These are phyloP conservation scores for Boechera divaricarpa DNA, from an alignment of 345 rosid species.

Conservation along the genomic window DNA sequence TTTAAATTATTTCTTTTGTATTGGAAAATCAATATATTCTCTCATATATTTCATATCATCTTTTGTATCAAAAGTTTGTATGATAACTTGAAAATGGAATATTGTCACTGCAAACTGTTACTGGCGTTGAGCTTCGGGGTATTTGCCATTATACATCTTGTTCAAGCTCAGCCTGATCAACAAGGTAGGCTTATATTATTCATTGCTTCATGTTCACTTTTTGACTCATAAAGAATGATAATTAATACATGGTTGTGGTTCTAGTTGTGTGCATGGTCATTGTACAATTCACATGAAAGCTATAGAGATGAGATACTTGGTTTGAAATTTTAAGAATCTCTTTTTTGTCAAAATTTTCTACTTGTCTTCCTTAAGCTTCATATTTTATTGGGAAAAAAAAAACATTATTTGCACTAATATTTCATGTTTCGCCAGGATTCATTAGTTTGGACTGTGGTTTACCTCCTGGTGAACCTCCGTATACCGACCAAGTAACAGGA, in stretches of 20 bases:
- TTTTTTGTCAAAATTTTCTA: too few species aligned
- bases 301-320: background rate
- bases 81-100: conserved; percentile 5
- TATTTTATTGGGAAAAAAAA: background rate
- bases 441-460: conserved; percentile 59
- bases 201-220: background rate
- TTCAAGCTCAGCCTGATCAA: conserved; percentile 38
- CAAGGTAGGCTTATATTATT: background rate
- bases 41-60: background rate
- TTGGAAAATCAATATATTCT: background rate
- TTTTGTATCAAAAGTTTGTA: background rate
- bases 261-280: conserved; percentile 3
- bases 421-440: conserved; percentile 41
- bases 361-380: background rate
- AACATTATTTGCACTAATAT: background rate
- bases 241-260: background rate
- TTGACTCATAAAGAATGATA: background rate
- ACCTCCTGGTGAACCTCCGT: conserved; percentile 16
- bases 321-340: background rate
- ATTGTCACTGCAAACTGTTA: background rate
- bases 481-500: conserved; percentile 34
- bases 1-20: background rate
- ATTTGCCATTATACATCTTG: conserved; percentile 16
- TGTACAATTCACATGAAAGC: background rate
- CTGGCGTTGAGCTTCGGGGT: background rate